Conservation (phyloP, 2,329 filamentous ascomycete species). For the Fusarium avenaceum region DNA sequence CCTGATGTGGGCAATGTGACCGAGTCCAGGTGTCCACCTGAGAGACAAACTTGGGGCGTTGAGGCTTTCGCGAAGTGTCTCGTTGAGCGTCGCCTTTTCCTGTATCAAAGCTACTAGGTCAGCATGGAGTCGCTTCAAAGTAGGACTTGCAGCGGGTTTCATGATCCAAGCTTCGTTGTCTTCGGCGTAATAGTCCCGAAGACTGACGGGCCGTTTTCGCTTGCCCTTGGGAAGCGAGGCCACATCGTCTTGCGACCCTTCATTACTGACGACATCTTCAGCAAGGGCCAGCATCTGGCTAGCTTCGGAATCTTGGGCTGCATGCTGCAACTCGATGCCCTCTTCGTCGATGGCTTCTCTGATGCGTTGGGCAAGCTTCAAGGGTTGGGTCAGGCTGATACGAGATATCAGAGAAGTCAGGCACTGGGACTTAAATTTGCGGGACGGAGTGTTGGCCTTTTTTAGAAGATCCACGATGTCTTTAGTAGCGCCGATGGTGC, state of each 20-base stretch:
- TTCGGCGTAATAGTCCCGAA: conserved; percentile 70
- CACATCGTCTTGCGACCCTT: conserved; percentile 71
- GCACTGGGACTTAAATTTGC: conserved; percentile 50
- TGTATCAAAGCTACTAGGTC: conserved; percentile 71
- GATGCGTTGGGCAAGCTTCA: conserved; percentile 78
- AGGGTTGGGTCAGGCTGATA: conserved; percentile 76
- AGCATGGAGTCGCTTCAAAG: conserved; percentile 75
- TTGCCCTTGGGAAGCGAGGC: conserved; percentile 68
- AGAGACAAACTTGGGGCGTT: conserved; percentile 77
- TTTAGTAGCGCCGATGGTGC: conserved; percentile 81
- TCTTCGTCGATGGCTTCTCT: conserved; percentile 90
- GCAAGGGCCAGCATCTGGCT: conserved; percentile 79
- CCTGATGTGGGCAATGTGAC: conserved; percentile 91
- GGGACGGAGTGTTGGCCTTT: conserved; percentile 33
- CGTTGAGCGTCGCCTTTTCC: conserved; percentile 72
- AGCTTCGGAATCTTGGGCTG: conserved; percentile 78
- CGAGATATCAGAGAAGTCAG: conserved; percentile 65
- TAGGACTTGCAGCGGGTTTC: conserved; percentile 75
- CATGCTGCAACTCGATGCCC: conserved; percentile 84
- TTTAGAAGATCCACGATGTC: conserved; percentile 69
- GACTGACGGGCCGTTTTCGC: conserved; percentile 61
- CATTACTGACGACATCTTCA: conserved; percentile 75
- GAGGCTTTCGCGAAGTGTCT: conserved; percentile 72
- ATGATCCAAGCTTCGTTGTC: conserved; percentile 74
- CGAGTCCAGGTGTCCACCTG: conserved; percentile 87